These are phyloP conservation scores for Cyclotella sp. DNA, from an alignment of 108 stramenopile species.

Conservation along the genomic window DNA sequence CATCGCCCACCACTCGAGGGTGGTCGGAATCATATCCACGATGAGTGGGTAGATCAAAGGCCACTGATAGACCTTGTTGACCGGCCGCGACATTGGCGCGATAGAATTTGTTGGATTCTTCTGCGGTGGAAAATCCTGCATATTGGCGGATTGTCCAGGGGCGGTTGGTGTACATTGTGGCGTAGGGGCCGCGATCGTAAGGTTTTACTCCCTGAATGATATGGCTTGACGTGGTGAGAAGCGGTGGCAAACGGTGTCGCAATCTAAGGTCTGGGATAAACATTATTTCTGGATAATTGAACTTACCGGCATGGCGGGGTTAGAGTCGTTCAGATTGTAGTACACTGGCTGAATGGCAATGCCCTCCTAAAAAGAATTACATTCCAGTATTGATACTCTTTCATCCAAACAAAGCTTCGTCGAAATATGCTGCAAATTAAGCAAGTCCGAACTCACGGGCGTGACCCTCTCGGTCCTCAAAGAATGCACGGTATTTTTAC, in stretches of 20 bases:
- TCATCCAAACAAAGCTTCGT: neutral
- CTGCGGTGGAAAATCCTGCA: constrained; percentile 97
- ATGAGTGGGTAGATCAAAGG: constrained; percentile 98
- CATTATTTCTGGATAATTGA: neutral
- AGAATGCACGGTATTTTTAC: constrained; percentile 61
- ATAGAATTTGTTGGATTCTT: constrained; percentile 96
- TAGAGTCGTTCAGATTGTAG: constrained; percentile 67
- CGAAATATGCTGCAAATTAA: neutral
- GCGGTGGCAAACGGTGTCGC: no score
- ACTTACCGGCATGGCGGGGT: constrained; percentile 77
- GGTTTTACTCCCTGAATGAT: constrained; percentile 84
- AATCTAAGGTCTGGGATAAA: no score
- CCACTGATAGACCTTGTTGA: constrained; percentile 95
- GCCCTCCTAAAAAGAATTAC: constrained; percentile 59
- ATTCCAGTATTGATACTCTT: neutral
- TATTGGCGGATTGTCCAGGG: constrained; percentile 92
- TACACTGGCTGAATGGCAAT: constrained; percentile 95
- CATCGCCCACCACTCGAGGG: constrained; percentile 95
- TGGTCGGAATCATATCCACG: constrained; percentile 98
- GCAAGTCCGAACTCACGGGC: constrained; percentile 45
- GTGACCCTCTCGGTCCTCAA: constrained; percentile 70
- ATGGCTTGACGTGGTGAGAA: neutral
- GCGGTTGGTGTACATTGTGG: constrained; percentile 96
- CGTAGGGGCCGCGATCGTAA: constrained; percentile 98
- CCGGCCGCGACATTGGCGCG: constrained; percentile 92